Conservation (phyloP, 306 rosid species). For the Vigna hirtella region DNA sequence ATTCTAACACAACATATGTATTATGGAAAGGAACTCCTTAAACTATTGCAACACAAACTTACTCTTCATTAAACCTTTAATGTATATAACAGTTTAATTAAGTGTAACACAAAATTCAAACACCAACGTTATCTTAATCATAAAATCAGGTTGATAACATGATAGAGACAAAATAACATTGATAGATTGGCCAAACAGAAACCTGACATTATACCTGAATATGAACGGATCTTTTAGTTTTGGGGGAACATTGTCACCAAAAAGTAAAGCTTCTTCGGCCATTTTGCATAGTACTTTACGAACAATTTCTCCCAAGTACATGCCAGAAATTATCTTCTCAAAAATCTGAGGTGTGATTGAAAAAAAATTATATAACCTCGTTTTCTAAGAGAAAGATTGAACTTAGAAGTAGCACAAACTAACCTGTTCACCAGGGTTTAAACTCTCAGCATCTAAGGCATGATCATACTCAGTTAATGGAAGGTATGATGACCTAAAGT, state of each 20-base stretch:
- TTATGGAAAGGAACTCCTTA: no score
- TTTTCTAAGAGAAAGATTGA: not conserved
- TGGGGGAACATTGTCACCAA: conserved; percentile 76
- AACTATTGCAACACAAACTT: no score
- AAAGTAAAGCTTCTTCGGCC: conserved; percentile 86
- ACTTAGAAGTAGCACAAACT: not conserved
- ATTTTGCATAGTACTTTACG: conserved; percentile 77
- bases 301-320: conserved; percentile 89
- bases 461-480: conserved; percentile 83
- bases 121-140: no score
- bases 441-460: conserved; percentile 79
- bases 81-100: no score
- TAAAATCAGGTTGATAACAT: no score
- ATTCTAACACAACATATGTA: no score
- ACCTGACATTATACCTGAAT: conserved; percentile 59
- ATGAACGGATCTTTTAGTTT: conserved; percentile 70
- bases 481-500: conserved; percentile 83
- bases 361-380: not conserved
- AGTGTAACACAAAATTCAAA: no score
- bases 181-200: not conserved
- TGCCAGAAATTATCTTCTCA: conserved; percentile 88
- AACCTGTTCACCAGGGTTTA: conserved; percentile 93
- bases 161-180: conserved; percentile 3
- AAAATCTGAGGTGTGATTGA: conserved; percentile 60
- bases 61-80: no score